phyloP scores from a whole-genome alignment of 2,329 filamentous ascomycete species.

The Arachnopeziza araneosa region DNA sequence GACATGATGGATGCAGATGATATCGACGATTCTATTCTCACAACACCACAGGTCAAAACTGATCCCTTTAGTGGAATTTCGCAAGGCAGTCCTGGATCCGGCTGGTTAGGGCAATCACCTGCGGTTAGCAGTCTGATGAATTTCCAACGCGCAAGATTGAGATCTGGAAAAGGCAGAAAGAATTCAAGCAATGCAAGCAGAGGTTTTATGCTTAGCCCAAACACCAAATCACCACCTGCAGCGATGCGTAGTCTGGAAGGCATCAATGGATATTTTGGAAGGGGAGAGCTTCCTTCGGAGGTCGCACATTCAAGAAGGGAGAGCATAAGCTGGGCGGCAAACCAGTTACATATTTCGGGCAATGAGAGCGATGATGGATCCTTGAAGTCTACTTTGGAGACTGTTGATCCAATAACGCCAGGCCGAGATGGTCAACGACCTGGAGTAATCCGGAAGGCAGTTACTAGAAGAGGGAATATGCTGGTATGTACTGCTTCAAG shows the following conservation, averaged over 20 bases:
- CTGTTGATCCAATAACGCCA: conserved; percentile 32
- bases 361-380: conserved; percentile 71
- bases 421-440: conserved; percentile 52
- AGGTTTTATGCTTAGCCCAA: conserved; percentile 62
- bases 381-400: neutral
- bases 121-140: conserved; percentile 73
- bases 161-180: conserved; percentile 56
- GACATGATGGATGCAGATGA: conserved; percentile 67
- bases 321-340: conserved; percentile 85
- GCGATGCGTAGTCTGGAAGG: conserved; percentile 34
- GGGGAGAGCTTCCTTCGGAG: conserved; percentile 40
- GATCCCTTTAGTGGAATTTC: conserved; percentile 37
- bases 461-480: conserved; percentile 83
- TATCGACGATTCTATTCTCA: conserved; percentile 72
- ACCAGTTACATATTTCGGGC: conserved; percentile 76
- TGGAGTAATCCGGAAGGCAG: conserved; percentile 73
- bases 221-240: conserved; percentile 74
- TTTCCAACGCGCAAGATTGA: conserved; percentile 60
- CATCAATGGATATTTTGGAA: conserved; percentile 45
- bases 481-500: conserved; percentile 51
- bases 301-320: conserved; percentile 62
- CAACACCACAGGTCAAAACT: conserved; percentile 68
- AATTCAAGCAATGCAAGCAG: conserved; percentile 66
- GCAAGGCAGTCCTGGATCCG: conserved; percentile 47
- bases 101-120: conserved; percentile 64